Evolutionary conservation across 192 early-diverging fungal species (phyloP), one percentile per base, ranked within the genome.

Genomic region (Backusella tuberculispora): DNA sequence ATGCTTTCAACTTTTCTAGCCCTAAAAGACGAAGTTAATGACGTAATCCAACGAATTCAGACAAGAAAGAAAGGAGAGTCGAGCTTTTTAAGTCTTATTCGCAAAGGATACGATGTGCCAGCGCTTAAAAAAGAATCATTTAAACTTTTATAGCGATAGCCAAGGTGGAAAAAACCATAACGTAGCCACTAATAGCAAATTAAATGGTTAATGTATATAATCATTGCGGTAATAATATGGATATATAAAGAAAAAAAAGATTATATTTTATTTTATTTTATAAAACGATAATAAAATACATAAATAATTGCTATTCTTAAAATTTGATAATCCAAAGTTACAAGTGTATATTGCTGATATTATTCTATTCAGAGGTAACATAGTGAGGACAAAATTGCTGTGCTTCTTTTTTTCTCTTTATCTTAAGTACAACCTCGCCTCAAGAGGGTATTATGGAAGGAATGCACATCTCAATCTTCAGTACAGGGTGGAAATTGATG

Each of bases 361-460:
- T 48, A 48, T 48, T 48, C 47, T 48, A 10, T 48, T 48, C 47
- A 48, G n/a, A 48, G 47, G n/a, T 48, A 48, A 48, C 47, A 48
- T 48, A 13, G n/a, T 48, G 47, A 17, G 47, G 47, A n/a, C n/a
- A n/a, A n/a, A n/a, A n/a, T n/a, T n/a, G n/a, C n/a, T n/a, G n/a
- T n/a, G n/a, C n/a, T n/a, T n/a, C n/a, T n/a, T n/a, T n/a, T n/a
- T n/a, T n/a, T n/a, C n/a, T n/a, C n/a, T n/a, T n/a, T n/a, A n/a
- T n/a, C n/a, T n/a, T n/a, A n/a, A n/a, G n/a, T n/a, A n/a, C n/a
- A n/a, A n/a, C n/a, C n/a, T n/a, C n/a, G n/a, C n/a, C n/a, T n/a
- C n/a, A n/a, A n/a, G n/a, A n/a, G n/a, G n/a, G n/a, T n/a, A n/a
- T n/a, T n/a, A n/a, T n/a, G n/a, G n/a, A n/a, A n/a, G n/a, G n/a